Evolutionary conservation across 495 filamentous ascomycete species (phyloP).

Genomic region (Annulohypoxylon moriforme): DNA sequence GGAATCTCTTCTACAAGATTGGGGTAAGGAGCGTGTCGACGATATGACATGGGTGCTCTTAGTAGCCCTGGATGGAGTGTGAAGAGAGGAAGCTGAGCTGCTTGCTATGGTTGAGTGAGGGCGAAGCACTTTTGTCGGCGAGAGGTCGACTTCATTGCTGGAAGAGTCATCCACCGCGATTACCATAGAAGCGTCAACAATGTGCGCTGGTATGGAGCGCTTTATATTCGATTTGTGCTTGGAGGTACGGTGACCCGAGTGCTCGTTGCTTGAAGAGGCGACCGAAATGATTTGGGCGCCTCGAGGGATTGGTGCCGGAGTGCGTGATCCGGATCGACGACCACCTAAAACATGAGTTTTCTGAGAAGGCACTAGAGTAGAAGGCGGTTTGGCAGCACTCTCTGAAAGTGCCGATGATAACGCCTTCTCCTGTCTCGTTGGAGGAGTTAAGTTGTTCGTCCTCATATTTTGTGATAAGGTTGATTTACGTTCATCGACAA

Average conservation of each 20-base stretch:
- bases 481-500: background rate
- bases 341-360: background rate
- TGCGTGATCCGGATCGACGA: background rate
- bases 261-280: slow-evolving; percentile 8
- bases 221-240: background rate
- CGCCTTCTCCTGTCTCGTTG: background rate
- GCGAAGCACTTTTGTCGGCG: background rate
- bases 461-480: background rate
- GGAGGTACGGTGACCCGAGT: background rate
- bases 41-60: slow-evolving; percentile 2
- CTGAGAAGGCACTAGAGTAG: background rate
- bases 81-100: background rate
- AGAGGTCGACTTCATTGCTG: background rate
- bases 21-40: background rate
- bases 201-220: background rate
- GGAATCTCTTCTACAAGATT: background rate
- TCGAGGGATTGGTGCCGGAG: background rate
- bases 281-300: background rate
- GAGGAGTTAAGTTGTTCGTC: background rate
- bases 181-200: background rate
- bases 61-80: background rate
- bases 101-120: background rate
- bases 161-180: background rate
- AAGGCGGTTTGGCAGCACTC: background rate
- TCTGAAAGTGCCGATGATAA: background rate